phyloP scores from a whole-genome alignment of 1,139 yeast species.

The Saccharomyces hybrid region DNA sequence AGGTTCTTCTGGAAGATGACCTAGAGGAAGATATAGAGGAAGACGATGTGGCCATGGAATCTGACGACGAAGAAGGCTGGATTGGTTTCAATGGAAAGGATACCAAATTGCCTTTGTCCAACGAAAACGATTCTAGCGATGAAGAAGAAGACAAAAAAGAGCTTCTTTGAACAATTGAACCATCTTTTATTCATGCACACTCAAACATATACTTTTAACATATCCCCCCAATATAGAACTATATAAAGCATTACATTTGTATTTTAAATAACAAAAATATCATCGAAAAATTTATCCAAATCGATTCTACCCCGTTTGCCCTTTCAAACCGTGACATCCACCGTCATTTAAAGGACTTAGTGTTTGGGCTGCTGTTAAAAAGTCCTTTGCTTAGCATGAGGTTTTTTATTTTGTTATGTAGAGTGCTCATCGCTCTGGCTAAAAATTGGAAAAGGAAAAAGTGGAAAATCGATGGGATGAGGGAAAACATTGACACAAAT shows the following conservation, averaged over 20 bases:
- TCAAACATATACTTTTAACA: not conserved
- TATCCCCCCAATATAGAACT: constrained; percentile 2
- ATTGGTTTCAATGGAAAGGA: constrained; percentile 24
- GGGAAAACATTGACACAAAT: not conserved
- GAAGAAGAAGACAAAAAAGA: constrained; percentile 15
- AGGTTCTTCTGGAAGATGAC: constrained; percentile 6
- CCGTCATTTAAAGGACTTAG: too few species aligned
- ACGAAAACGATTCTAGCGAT: constrained; percentile 17
- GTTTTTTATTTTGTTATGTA: too few species aligned
- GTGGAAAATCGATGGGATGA: not conserved
- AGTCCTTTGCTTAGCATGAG: too few species aligned
- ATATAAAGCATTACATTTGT: not conserved
- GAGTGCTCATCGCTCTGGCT: not conserved
- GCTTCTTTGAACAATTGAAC: not conserved
- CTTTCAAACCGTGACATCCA: too few species aligned
- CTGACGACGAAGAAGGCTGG: constrained; percentile 27
- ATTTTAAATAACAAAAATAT: not conserved
- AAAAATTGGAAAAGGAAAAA: not conserved
- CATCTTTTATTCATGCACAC: not conserved
- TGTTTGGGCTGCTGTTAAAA: too few species aligned
- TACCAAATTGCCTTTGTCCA: constrained; percentile 16
- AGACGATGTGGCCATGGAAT: constrained; percentile 20
- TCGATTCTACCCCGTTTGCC: too few species aligned
- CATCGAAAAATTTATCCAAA: not conserved
- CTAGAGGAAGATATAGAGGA: constrained; percentile 27